phyloP scores from a whole-genome alignment of 495 filamentous ascomycete genomes.

The Penicillium parvum region DNA sequence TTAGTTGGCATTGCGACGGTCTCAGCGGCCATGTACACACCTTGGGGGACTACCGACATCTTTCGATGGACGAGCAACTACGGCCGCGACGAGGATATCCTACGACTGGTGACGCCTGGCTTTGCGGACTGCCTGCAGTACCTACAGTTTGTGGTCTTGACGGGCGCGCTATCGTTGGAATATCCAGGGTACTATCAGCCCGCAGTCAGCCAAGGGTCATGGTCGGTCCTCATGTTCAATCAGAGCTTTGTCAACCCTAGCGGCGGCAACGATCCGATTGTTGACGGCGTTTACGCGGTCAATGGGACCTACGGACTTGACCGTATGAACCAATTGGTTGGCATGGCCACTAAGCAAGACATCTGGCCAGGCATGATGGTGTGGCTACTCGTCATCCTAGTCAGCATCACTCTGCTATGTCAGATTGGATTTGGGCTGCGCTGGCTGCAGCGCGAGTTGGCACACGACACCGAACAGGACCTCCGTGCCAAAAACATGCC shows the following conservation, averaged over 20 bases:
- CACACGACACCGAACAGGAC: conserved; percentile 75
- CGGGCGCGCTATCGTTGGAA: conserved; percentile 76
- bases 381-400: conserved; percentile 75
- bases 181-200: conserved; percentile 97
- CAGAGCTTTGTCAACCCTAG: conserved; percentile 74
- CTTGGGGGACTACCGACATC: conserved; percentile 85
- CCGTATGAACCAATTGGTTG: conserved; percentile 74
- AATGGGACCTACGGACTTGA: conserved; percentile 74
- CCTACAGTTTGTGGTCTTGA: conserved; percentile 87
- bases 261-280: conserved; percentile 55
- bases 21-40: conserved; percentile 80
- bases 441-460: conserved; percentile 67
- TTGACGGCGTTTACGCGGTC: conserved; percentile 77
- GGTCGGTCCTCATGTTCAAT: conserved; percentile 92
- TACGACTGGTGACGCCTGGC: conserved; percentile 89
- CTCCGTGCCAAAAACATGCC: conserved; percentile 86
- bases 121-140: conserved; percentile 98
- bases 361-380: conserved; percentile 91
- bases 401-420: conserved; percentile 59
- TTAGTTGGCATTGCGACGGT: conserved; percentile 77
- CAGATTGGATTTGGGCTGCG: conserved; percentile 72
- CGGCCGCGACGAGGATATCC: conserved; percentile 85
- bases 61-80: conserved; percentile 97
- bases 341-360: conserved; percentile 69
- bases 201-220: conserved; percentile 76